Conservation (phyloP, 768 basidiomycete species). For the Rossbeevera mucosa region DNA sequence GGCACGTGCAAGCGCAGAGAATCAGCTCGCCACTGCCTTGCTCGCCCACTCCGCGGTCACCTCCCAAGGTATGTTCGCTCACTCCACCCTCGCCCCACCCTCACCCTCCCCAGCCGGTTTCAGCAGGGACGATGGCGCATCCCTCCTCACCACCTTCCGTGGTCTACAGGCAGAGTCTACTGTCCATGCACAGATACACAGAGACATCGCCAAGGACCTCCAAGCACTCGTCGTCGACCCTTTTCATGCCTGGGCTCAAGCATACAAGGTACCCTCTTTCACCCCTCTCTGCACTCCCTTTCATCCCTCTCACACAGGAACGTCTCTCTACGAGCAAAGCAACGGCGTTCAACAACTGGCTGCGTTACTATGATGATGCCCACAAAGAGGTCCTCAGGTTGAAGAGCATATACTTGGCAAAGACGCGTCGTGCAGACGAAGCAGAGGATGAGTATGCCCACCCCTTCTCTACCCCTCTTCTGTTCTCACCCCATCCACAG, state of each 20-base stretch:
- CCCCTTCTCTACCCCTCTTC: background rate
- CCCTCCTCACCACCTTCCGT: slow-evolving; percentile 72
- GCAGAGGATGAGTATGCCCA: slow-evolving; percentile 84
- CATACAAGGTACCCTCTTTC: slow-evolving; percentile 52
- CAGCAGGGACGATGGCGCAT: slow-evolving; percentile 78
- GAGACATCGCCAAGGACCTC: slow-evolving; percentile 68
- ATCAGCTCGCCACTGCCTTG: slow-evolving; percentile 55
- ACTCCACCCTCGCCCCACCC: slow-evolving; percentile 3
- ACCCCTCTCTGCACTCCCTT: slow-evolving; percentile 5
- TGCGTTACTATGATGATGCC: slow-evolving; percentile 66
- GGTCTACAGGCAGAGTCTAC: slow-evolving; percentile 72
- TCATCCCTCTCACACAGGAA: slow-evolving; percentile 39
- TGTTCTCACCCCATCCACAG: slow-evolving; percentile 37
- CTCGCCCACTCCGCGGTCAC: slow-evolving; percentile 46
- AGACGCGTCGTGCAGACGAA: slow-evolving; percentile 83
- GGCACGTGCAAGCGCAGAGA: slow-evolving; percentile 73
- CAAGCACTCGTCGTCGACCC: slow-evolving; percentile 72
- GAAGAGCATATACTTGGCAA: slow-evolving; percentile 72
- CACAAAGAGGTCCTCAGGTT: slow-evolving; percentile 63
- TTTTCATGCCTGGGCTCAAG: slow-evolving; percentile 74
- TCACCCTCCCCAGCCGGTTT: slow-evolving; percentile 55
- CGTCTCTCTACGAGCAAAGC: slow-evolving; percentile 56
- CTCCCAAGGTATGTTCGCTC: slow-evolving; percentile 40
- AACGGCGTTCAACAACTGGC: slow-evolving; percentile 60
- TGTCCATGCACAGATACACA: slow-evolving; percentile 72